Evolutionary conservation across 2,329 filamentous ascomycete species (phyloP).

Genomic region (Orbilia blumenaviensis): DNA sequence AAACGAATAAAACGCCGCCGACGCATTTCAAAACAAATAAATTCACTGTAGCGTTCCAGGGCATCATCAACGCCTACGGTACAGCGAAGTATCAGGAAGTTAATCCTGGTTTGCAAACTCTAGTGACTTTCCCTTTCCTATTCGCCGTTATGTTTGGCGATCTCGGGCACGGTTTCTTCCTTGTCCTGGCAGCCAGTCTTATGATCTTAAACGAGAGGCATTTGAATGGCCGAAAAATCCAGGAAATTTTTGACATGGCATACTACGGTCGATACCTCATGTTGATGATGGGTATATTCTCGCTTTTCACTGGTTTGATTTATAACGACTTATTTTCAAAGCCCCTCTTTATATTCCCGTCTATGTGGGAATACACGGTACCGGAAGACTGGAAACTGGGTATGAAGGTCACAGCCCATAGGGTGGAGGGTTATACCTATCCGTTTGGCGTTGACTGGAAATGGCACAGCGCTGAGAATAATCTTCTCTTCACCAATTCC

Average conservation of each 20-base stretch:
- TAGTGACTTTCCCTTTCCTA: conserved; percentile 98
- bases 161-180: conserved; percentile 89
- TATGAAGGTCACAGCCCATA: conserved; percentile 71
- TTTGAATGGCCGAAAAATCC: conserved; percentile 83
- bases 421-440: conserved; percentile 82
- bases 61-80: conserved; percentile 97
- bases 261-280: conserved; percentile 99
- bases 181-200: conserved; percentile 80
- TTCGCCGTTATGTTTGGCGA: conserved; percentile 99
- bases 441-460: conserved; percentile 95
- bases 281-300: conserved; percentile 96
- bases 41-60: conserved; percentile 97
- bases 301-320: conserved; percentile 93
- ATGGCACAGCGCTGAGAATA: conserved; percentile 96
- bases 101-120: conserved; percentile 92
- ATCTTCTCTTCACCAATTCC: conserved; percentile 94
- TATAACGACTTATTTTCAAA: conserved; percentile 99
- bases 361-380: conserved; percentile 82
- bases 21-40: conserved; percentile 99
- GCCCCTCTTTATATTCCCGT: conserved; percentile 85
- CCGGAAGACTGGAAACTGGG: conserved; percentile 74
- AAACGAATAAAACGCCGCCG: conserved; percentile 94
- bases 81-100: conserved; percentile 97
- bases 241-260: conserved; percentile 97
- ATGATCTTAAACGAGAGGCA: conserved; percentile 98